These are phyloP conservation scores for Neurospora sp. DNA, from an alignment of 495 filamentous ascomycete species.

Conservation along the genomic window DNA sequence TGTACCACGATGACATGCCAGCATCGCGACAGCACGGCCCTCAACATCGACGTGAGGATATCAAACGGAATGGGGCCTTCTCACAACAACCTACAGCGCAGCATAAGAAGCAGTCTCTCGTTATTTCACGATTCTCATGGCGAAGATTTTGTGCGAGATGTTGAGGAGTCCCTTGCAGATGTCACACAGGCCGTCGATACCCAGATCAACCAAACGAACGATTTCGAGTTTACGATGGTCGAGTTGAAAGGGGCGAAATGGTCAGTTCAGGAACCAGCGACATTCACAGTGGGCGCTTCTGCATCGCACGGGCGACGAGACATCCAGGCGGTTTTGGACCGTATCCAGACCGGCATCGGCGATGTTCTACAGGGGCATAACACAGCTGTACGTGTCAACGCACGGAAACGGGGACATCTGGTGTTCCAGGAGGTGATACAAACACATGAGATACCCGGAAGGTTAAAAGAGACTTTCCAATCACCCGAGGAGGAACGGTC, in stretches of 20 bases:
- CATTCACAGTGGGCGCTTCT: slow-evolving; percentile 23
- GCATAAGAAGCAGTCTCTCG: slow-evolving; percentile 27
- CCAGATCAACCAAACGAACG: slow-evolving; percentile 24
- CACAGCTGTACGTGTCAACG: slow-evolving; percentile 30
- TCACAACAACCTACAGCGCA: slow-evolving; percentile 23
- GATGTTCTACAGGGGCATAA: slow-evolving; percentile 36
- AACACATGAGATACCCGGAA: slow-evolving; percentile 22
- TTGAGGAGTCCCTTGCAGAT: slow-evolving; percentile 18
- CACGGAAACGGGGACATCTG: slow-evolving; percentile 36
- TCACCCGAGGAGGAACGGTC: slow-evolving; percentile 14
- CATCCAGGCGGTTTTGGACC: slow-evolving; percentile 32
- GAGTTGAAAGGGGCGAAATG: slow-evolving; percentile 33
- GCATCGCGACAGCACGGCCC: slow-evolving; percentile 23
- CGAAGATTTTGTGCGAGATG: slow-evolving; percentile 22
- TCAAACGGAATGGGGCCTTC: slow-evolving; percentile 33
- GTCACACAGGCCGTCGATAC: slow-evolving; percentile 24
- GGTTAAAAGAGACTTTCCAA: slow-evolving; percentile 7
- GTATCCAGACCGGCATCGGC: slow-evolving; percentile 34
- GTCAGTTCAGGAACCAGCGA: slow-evolving; percentile 27
- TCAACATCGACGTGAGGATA: slow-evolving; percentile 29
- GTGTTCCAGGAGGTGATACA: slow-evolving; percentile 37
- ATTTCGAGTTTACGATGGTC: slow-evolving; percentile 32
- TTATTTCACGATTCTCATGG: slow-evolving; percentile 29
- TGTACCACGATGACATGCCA: slow-evolving; percentile 20
- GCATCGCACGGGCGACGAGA: slow-evolving; percentile 25